Base-by-base conservation (phyloP, 768 basidiomycete genomes). In the Kondoa malvinella region DNA sequence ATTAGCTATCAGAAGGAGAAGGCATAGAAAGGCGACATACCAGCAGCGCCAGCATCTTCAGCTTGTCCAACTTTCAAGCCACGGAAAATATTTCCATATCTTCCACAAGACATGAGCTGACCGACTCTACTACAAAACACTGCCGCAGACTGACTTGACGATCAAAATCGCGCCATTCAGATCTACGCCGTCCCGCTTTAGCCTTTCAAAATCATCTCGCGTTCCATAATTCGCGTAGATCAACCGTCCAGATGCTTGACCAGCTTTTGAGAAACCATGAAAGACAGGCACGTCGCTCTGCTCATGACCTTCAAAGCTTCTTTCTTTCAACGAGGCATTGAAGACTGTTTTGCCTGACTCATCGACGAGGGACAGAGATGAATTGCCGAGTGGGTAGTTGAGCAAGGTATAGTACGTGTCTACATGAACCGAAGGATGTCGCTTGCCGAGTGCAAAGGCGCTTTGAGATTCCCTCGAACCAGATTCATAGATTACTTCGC, bases 51-150 rank as follows among this genome's bases (percentile, higher is more conserved):
- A 0, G 68, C 66, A 16, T 71, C 71, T 15, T 61, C 64, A 1
- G 92, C 90, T 1, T 84, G 83, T 79, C 89, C 84, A 66, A 92
- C 81, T 86, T 90, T 95, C 25, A 97, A 80, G 14, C 92, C 92
- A 71, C 92, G 85, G 79, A 88, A 88, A 67, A 82, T 81, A 15
- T 76, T 79, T 17, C 79, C 80, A 75, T 92, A 94, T n/a, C n/a
- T n/a, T n/a, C n/a, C n/a, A 61, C 89, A 85, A 25, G 82, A 81
- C 32, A 95, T 79, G 33, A 86, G 86, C 66, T 95, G 84, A 71
- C 86, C 86, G 57, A 86, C 89, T 0, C 82, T 85, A 69, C 92
- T 78, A 73, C 90, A 80, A 57, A 85, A 81, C 3, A 90, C 91
- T 76, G 78, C 74, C 14, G 16, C 15, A 62, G 56, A 2, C 64